Conservation (phyloP, 331 rosid genomes). For the Malus hybrid region DNA sequence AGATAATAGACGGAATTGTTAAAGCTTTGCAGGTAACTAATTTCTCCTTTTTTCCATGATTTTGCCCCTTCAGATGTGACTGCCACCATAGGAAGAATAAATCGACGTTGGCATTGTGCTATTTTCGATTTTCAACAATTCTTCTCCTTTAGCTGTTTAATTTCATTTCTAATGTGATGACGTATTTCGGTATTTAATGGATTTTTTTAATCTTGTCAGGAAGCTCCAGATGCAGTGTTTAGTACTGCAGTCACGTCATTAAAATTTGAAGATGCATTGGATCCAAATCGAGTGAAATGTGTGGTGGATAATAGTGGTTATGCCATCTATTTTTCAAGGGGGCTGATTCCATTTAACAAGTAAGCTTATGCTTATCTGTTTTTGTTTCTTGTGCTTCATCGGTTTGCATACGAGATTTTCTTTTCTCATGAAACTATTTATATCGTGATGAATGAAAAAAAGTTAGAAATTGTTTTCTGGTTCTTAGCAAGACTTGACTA, state of each 20-base stretch:
- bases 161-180: background rate
- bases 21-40: conserved; percentile 72
- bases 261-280: conserved; percentile 76
- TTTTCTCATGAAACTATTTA: background rate
- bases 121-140: background rate
- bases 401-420: background rate
- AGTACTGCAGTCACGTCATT: conserved; percentile 93
- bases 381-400: background rate
- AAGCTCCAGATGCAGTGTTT: conserved; percentile 96
- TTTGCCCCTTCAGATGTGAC: background rate
- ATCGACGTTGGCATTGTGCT: background rate
- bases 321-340: conserved; percentile 93
- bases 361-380: conserved; percentile 23
- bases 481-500: conserved; percentile 11
- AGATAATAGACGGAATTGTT: conserved; percentile 81
- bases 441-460: background rate
- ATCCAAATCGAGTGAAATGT: conserved; percentile 91
- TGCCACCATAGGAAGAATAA: background rate
- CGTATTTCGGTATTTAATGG: no score
- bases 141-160: background rate
- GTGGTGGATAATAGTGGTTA: conserved; percentile 68
- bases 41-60: background rate
- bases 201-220: conserved; percentile 27
- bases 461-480: background rate
- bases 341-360: conserved; percentile 92